phyloP scores from a whole-genome alignment of 345 rosid species.

The Streptanthus diversifolius region DNA sequence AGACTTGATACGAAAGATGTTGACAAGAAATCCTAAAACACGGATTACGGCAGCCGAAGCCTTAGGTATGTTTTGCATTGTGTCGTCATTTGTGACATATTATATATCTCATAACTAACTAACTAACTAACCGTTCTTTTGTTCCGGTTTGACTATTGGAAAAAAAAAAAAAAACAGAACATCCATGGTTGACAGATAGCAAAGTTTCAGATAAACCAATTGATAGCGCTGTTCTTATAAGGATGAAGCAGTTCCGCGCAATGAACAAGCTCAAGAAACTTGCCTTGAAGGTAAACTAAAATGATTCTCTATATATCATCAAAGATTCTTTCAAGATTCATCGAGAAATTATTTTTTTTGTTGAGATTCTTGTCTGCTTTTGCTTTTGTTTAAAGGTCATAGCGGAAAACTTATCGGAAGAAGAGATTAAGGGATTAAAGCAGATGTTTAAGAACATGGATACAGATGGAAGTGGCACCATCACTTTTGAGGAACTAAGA shows the following conservation, averaged over 20 bases:
- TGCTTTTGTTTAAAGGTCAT: conserved; percentile 48
- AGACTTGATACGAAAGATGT: conserved; percentile 69
- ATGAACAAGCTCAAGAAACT: conserved; percentile 93
- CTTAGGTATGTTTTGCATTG: conserved; percentile 48
- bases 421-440: conserved; percentile 78
- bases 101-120: neutral
- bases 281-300: conserved; percentile 61
- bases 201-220: conserved; percentile 68
- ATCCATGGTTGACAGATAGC: conserved; percentile 73
- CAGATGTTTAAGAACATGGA: conserved; percentile 87
- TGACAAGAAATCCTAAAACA: conserved; percentile 60
- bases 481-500: conserved; percentile 79
- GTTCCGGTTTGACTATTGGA: neutral
- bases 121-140: neutral
- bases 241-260: conserved; percentile 88
- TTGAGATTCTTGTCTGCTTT: neutral
- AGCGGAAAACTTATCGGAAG: conserved; percentile 76
- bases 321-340: neutral
- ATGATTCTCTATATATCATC: neutral
- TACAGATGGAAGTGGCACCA: conserved; percentile 79
- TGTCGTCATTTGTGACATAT: neutral
- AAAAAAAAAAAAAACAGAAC: conserved; percentile 45
- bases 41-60: conserved; percentile 72
- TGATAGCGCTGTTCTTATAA: conserved; percentile 66
- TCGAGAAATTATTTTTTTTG: too few relatives aligned